These are phyloP conservation scores for Cystofilobasidium ferigula DNA, from an alignment of 768 basidiomycete species.

Conservation along the genomic window DNA sequence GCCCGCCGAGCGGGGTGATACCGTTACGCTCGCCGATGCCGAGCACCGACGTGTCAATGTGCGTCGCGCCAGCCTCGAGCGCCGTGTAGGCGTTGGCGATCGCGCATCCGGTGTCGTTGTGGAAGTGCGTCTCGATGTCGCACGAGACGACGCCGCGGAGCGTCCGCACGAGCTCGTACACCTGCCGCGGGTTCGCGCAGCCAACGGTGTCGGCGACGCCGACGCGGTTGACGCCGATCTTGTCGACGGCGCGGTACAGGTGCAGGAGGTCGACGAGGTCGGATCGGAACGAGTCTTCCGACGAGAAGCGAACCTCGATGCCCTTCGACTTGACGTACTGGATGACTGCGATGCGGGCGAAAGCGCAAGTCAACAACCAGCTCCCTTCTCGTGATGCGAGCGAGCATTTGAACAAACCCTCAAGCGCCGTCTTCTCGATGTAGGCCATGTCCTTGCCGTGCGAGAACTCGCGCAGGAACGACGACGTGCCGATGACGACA, in stretches of 20 bases:
- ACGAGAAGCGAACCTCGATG: constrained; percentile 98
- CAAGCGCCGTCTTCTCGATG: constrained; percentile 62
- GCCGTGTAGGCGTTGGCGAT: constrained; percentile 98
- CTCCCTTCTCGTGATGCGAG: too few species aligned
- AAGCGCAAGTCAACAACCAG: too few species aligned
- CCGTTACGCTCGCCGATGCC: constrained; percentile 99
- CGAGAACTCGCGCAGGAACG: constrained; percentile 97
- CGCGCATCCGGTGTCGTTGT: constrained; percentile 84
- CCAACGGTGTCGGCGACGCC: constrained; percentile 99
- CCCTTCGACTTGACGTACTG: constrained; percentile 99
- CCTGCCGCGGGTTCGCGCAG: constrained; percentile 95
- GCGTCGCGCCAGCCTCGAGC: constrained; percentile 95
- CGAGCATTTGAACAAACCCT: too few species aligned
- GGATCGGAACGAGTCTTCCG: constrained; percentile 98
- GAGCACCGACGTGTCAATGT: constrained; percentile 85
- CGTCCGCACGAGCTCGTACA: constrained; percentile 94
- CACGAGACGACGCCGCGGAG: constrained; percentile 90
- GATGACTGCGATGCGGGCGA: constrained; percentile 51
- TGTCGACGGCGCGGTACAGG: constrained; percentile 98
- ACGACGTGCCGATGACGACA: constrained; percentile 97
- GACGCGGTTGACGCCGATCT: constrained; percentile 96
- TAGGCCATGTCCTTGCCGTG: constrained; percentile 99
- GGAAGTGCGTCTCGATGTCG: constrained; percentile 95
- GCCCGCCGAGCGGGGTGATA: constrained; percentile 93
- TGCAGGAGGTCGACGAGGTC: constrained; percentile 96